These are phyloP conservation scores for Aspergillus sp. DNA, from an alignment of 2,329 filamentous ascomycete species.

Conservation along the genomic window DNA sequence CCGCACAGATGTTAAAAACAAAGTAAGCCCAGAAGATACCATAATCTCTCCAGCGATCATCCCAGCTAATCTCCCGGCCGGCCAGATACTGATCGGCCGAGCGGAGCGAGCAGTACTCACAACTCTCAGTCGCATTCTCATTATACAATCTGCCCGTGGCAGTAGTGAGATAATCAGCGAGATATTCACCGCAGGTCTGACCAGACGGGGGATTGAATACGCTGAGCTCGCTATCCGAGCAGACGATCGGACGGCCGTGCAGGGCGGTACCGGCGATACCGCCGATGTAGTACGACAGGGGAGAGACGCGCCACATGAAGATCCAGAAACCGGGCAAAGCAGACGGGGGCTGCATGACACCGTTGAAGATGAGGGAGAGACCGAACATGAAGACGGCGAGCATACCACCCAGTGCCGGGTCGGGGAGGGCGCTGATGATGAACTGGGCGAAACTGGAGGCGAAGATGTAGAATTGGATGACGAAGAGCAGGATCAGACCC, in stretches of 20 bases:
- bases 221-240: slow-evolving; percentile 70
- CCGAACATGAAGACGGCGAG: slow-evolving; percentile 14
- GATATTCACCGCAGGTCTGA: slow-evolving; percentile 61
- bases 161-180: slow-evolving; percentile 51
- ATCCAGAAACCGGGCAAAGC: slow-evolving; percentile 19
- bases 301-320: slow-evolving; percentile 17
- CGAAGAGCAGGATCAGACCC: slow-evolving; percentile 8
- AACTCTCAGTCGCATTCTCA: slow-evolving; percentile 49
- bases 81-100: slow-evolving; percentile 43
- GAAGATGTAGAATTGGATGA: slow-evolving; percentile 12
- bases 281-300: slow-evolving; percentile 58
- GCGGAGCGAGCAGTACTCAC: slow-evolving; percentile 48
- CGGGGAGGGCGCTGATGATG: slow-evolving; percentile 31
- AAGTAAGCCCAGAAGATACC: slow-evolving; percentile 63
- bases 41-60: slow-evolving; percentile 67
- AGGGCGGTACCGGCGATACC: slow-evolving; percentile 70
- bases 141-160: slow-evolving; percentile 58
- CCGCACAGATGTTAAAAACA: slow-evolving; percentile 57
- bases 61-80: slow-evolving; percentile 52
- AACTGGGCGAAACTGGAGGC: slow-evolving; percentile 33
- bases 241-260: slow-evolving; percentile 64
- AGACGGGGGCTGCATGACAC: slow-evolving; percentile 13
- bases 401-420: slow-evolving; percentile 9
- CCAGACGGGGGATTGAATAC: slow-evolving; percentile 60
- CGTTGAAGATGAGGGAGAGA: slow-evolving; percentile 20